Evolutionary conservation across 768 basidiomycete genomes (phyloP), one percentile per base, ranked within the genome.

Genomic region (Lactarius deliciosus): DNA sequence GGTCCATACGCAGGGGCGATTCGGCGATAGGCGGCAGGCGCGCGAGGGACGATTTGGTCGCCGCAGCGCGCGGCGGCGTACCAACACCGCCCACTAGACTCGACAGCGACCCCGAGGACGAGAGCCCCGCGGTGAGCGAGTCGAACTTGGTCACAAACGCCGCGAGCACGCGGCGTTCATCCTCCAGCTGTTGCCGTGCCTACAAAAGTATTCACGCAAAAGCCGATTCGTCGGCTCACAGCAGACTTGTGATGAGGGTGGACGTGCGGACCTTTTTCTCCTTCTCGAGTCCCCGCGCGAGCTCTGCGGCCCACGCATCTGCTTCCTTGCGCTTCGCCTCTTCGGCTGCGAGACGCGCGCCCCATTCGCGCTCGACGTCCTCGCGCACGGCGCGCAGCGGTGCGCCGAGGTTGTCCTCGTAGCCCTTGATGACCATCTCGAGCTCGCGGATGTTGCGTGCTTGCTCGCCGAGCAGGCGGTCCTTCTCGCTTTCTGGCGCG

Each of bases 71-170:
- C 65, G 75, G 79, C 47, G 68, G 55, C 6, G 68, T 61, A 22
- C 45, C 60, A 41, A 34, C 38, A 11, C 38, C 62, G 50, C 59
- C 28, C n/a, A 9, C n/a, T 57, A 66, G 22, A n/a, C 22, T 32
- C 13, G 65, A 22, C 30, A 63, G 18, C 4, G 65, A 66, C 28
- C 47, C 34, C 9, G 60, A 38, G 36, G 60, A 61, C 7, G 64
- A 61, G 45, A 65, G 64, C 3, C 77, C 76, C 38, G 89, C 73
- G 0, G 88, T 89, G 32, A 91, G 76, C 13, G 90, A 81, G 76
- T 94, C 92, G 72, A 94, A 92, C 74, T 90, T 91, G 75, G 80
- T 81, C 55, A 94, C 92, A 71, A 94, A 94, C 7, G 90, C 83
- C 4, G 89, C 85, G 47, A 94, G 80, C 10, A 90, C 92, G 28